phyloP scores from a whole-genome alignment of 1,284 basidiomycete species.

The Ceratobasidium sp. region DNA sequence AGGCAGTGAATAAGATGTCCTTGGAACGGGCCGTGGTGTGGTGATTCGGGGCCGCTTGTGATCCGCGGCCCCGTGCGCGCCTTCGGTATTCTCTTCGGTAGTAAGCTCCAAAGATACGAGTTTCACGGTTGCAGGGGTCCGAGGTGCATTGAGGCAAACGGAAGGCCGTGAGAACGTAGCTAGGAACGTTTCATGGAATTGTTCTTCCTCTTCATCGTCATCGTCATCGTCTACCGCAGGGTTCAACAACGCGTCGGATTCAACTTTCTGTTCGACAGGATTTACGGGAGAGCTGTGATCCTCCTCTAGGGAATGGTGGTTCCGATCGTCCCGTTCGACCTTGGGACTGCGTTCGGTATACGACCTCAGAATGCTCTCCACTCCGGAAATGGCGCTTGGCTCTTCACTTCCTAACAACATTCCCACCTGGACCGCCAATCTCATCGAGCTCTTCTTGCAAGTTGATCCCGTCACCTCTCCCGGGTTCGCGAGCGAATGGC shows the following conservation, averaged over 20 bases:
- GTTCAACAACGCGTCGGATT: neutral
- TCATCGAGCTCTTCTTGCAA: conserved; percentile 1
- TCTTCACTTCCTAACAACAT: conserved; percentile 1
- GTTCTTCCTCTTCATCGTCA: conserved; percentile 33
- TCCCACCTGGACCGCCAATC: conserved; percentile 19
- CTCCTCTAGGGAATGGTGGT: neutral
- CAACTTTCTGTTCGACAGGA: neutral
- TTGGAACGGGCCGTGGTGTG: conserved; percentile 19
- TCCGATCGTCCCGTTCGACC: conserved; percentile 1
- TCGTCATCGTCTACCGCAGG: conserved; percentile 11
- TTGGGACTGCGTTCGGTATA: conserved; percentile 28
- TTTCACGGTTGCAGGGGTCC: conserved; percentile 28
- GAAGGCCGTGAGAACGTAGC: conserved; percentile 20
- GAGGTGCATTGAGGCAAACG: neutral
- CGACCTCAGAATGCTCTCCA: conserved; percentile 33
- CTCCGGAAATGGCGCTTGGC: conserved; percentile 29
- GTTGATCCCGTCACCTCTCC: neutral
- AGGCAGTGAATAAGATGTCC: conserved; percentile 16
- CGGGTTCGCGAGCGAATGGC: neutral
- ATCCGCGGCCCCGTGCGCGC: neutral
- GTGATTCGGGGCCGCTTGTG: neutral
- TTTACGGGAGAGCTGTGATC: neutral
- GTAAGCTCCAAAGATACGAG: conserved; percentile 6
- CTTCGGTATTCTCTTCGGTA: neutral
- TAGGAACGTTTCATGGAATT: conserved; percentile 23